Evolutionary conservation across 176 grass and related monocot genomes (phyloP).

Genomic region (Paspalum vaginatum): DNA sequence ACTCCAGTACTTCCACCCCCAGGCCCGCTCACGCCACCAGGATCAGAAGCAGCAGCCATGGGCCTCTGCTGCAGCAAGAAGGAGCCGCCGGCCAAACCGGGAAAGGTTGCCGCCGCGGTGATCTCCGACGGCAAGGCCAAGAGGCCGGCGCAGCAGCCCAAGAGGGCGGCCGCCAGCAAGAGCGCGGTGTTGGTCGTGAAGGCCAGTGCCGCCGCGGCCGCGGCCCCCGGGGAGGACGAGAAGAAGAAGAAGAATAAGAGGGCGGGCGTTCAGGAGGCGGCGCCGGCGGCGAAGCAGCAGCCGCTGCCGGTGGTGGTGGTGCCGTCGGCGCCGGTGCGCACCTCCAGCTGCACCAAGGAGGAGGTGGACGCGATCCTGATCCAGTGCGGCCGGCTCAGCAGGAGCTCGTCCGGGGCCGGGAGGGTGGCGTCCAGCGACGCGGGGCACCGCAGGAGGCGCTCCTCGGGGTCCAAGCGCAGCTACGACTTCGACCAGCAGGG

Average conservation of each 20-base stretch:
- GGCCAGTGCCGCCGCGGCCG: not conserved
- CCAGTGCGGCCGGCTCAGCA: slow-evolving; percentile 89
- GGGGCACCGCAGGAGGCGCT: slow-evolving; percentile 55
- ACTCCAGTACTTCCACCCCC: too few relatives aligned
- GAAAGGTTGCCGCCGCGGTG: not conserved
- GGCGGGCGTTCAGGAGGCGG: not conserved
- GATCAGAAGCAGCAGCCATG: slow-evolving; percentile 41
- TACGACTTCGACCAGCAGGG: slow-evolving; percentile 76
- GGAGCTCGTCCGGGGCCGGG: slow-evolving; percentile 78
- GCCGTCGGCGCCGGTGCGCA: slow-evolving; percentile 47
- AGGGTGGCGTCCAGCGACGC: slow-evolving; percentile 44
- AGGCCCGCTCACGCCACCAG: too few relatives aligned
- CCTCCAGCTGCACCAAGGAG: slow-evolving; percentile 41
- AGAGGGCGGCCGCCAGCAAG: slow-evolving; percentile 36
- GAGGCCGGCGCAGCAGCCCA: slow-evolving; percentile 23
- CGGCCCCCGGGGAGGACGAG: not conserved
- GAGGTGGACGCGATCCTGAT: slow-evolving; percentile 76
- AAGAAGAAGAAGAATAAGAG: slow-evolving; percentile 35
- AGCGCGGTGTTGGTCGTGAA: slow-evolving; percentile 58
- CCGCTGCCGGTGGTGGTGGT: slow-evolving; percentile 10
- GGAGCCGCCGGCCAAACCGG: slow-evolving; percentile 1
- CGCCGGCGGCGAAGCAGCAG: not conserved
- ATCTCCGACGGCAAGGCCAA: slow-evolving; percentile 28
- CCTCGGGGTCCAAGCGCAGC: slow-evolving; percentile 78
- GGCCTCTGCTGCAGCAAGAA: slow-evolving; percentile 93